phyloP scores from a whole-genome alignment of 441 rosid species.

The Hypseocharis bilobata region DNA sequence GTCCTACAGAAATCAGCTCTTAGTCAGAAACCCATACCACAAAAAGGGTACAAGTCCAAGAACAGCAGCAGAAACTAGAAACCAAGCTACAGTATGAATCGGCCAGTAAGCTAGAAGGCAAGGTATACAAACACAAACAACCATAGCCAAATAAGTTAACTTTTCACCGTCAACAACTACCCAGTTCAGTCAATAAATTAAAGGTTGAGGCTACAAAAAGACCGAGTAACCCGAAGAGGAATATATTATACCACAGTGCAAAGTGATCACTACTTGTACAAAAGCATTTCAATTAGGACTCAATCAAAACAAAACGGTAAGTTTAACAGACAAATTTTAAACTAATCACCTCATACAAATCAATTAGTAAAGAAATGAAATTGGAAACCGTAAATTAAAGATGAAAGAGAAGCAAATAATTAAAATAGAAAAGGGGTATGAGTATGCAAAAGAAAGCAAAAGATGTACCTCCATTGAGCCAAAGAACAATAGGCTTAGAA shows the following conservation, averaged over 20 bases:
- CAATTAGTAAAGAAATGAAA: neutral
- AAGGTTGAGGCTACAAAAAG: no score
- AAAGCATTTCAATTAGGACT: neutral
- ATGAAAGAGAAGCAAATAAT: no score
- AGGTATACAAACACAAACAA: no score
- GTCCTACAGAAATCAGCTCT: conserved; percentile 42
- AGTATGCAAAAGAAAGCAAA: neutral
- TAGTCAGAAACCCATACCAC: conserved; percentile 8
- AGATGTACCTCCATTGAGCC: conserved; percentile 85
- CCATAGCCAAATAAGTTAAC: no score
- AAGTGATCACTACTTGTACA: neutral
- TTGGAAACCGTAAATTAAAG: neutral
- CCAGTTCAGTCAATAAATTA: no score
- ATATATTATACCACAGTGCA: neutral
- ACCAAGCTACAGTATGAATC: neutral
- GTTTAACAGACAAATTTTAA: neutral
- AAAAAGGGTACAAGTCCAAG: conserved; percentile 1
- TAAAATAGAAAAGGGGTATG: neutral
- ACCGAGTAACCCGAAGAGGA: no score
- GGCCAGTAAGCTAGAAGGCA: no score
- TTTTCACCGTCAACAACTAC: no score
- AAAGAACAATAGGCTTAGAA: conserved; percentile 80
- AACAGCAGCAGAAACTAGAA: conserved; percentile 6
- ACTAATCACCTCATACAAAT: no score
- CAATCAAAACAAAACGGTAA: neutral